Evolutionary conservation across 352 stramenopile genomes (phyloP).

Genomic region (Elongisporangium anandrum): DNA sequence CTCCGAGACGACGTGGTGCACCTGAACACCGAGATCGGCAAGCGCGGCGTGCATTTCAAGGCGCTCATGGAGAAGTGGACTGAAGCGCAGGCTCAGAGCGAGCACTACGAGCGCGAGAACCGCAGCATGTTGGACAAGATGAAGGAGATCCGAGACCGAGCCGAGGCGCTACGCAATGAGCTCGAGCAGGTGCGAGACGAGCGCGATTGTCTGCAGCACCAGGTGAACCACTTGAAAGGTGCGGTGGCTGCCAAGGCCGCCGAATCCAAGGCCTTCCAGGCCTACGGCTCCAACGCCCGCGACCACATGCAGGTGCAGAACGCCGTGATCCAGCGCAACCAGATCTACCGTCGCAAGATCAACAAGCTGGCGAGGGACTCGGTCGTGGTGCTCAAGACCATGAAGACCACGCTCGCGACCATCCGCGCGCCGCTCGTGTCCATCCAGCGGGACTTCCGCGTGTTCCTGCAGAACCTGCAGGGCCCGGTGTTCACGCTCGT

Average conservation of each 20-base stretch:
- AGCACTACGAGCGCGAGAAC: slow-evolving; percentile 50
- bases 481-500: slow-evolving; percentile 50
- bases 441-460: slow-evolving; percentile 46
- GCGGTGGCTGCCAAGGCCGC: slow-evolving; percentile 63
- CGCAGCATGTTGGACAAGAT: slow-evolving; percentile 49
- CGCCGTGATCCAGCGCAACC: slow-evolving; percentile 45
- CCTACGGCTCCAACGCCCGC: slow-evolving; percentile 54
- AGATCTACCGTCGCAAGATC: slow-evolving; percentile 47
- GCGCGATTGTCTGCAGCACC: slow-evolving; percentile 57
- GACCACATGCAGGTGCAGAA: slow-evolving; percentile 60
- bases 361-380: slow-evolving; percentile 37
- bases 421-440: slow-evolving; percentile 46
- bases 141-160: slow-evolving; percentile 31
- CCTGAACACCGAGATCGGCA: slow-evolving; percentile 47
- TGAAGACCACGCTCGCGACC: slow-evolving; percentile 33
- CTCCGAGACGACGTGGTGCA: slow-evolving; percentile 49
- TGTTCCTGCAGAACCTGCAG: slow-evolving; percentile 44
- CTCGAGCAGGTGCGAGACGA: slow-evolving; percentile 48
- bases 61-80: slow-evolving; percentile 73
- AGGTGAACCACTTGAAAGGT: slow-evolving; percentile 69
- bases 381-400: slow-evolving; percentile 25
- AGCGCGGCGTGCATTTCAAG: slow-evolving; percentile 54
- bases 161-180: slow-evolving; percentile 31
- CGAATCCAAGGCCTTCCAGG: slow-evolving; percentile 67
- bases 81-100: slow-evolving; percentile 54